Evolutionary conservation across 1,284 basidiomycete species (phyloP).

Genomic region (Austroboletus olivaceoglutinosus): DNA sequence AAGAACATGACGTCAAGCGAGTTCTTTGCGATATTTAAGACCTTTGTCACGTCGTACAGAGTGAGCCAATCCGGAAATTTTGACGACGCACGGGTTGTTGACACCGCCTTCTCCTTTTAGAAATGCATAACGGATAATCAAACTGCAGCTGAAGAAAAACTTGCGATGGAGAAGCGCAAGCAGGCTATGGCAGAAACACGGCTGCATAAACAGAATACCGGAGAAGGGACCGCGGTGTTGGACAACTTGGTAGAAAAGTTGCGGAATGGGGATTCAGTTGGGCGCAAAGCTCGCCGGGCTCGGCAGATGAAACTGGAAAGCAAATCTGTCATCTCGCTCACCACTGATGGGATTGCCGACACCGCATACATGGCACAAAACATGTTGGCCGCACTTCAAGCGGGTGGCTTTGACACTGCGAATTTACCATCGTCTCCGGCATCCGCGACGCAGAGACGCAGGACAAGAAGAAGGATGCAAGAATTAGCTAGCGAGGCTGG

Average conservation of each 20-base stretch:
- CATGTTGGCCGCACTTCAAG: conserved; percentile 71
- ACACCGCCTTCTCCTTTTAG: conserved; percentile 39
- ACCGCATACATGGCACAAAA: conserved; percentile 64
- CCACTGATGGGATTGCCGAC: conserved; percentile 30
- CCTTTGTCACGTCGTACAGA: conserved; percentile 89
- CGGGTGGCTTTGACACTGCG: conserved; percentile 47
- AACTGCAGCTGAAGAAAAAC: conserved; percentile 62
- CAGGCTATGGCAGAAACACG: conserved; percentile 62
- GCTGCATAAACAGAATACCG: conserved; percentile 53
- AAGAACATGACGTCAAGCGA: conserved; percentile 79
- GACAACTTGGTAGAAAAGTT: conserved; percentile 76
- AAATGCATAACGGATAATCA: conserved; percentile 84
- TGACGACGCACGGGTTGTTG: background rate
- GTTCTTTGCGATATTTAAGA: conserved; percentile 95
- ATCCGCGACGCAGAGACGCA: conserved; percentile 26
- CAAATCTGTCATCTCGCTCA: conserved; percentile 38
- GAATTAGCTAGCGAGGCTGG: conserved; percentile 27
- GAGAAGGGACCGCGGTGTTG: conserved; percentile 62
- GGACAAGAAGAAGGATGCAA: conserved; percentile 25
- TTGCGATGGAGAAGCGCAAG: conserved; percentile 62
- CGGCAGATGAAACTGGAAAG: conserved; percentile 42
- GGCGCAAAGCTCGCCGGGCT: conserved; percentile 54
- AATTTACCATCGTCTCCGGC: conserved; percentile 36
- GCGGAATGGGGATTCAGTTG: conserved; percentile 62
- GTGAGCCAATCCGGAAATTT: conserved; percentile 41